Evolutionary conservation across 805 yeast genomes (phyloP), one percentile per base, ranked within the genome.

Genomic region (Dipodascus geniculatus): DNA sequence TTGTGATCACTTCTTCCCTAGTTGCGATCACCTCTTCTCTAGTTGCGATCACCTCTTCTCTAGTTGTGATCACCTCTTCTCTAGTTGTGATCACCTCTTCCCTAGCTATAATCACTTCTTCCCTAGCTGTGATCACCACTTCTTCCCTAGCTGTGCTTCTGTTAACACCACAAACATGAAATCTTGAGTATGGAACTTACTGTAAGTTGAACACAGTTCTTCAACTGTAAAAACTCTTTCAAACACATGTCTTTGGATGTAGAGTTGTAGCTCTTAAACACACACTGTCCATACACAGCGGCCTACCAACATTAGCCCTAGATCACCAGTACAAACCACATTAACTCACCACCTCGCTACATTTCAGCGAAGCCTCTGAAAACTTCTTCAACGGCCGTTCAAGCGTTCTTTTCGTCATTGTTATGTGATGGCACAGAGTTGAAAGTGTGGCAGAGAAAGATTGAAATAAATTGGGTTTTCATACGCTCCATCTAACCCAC

Each of bases 201-300:
- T 23, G 52, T 48, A 22, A 48, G 48, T 49, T 55, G 57, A 16
- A 55, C 56, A 42, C 57, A 55, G 28, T 53, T 53, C 47, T 55
- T 55, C 48, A 55, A 53, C 51, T 55, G 47, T 20, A 38, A 24
- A 47, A 55, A 55, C 53, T 55, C 55, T 28, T 44, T 51, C 35
- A 53, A 51, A 42, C 57, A 55, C 56, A 53, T 54, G 22, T 53
- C 53, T 23, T 49, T 49, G 20, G 53, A 31, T 17, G 54, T 51
- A 3, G 53, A 31, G 51, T 53, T 55, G 47, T 55, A 55, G 53
- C 35, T 49, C 2, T 47, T 54, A 28, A 55, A 24, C 14, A 55
- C 48, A 48, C 57, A 55, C 4, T 50, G 38, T 9, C 57, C 57
- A 38, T 55, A 55, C 3, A 53, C 51, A 20, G 50, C n/a, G 1